Base-by-base conservation (phyloP, 192 early-diverging fungal species). In the Umbelopsis vinacea region DNA sequence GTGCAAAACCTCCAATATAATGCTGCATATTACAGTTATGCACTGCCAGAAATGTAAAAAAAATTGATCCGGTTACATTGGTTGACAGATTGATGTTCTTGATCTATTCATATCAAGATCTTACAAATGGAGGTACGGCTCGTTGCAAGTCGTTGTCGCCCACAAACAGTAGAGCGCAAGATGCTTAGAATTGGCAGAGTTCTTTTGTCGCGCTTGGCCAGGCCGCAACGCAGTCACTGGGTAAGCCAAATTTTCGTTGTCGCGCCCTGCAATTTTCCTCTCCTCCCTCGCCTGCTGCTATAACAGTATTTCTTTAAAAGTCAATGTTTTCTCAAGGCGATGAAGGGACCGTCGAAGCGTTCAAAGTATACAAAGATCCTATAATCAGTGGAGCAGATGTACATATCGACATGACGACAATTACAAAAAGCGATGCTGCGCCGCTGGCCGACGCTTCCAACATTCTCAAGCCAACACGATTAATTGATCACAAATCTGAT, bases 301-400 rank as follows among this genome's bases (percentile, higher is more conserved):
- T 29, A 29, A 29, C 29, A 29, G 29, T 29, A 29, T 33, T 6
- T 37, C 8, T 37, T 37, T 15, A 63, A 2, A 17, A 50, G 11
- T 43, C 5, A 29, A 63, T 63, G 57, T 63, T 63, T 37, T 63
- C 57, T 17, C 57, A 63, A 37, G 19, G n/a, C 57, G 29, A 29
- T 33, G 57, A 37, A 63, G 33, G 33, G 5, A 63, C 7, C n/a
- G 26, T 63, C 12, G 57, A 12, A 12, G 8, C 57, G 15, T 63
- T 63, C 57, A 37, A 35, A 63, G 57, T 63, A 19, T 63, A 63
- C 33, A 63, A 63, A 33, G 57, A 63, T 6, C 57, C 57, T 17
- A 63, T 63, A 38, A 15, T 3, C 23, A 26, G 26, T 17, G 33
- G 15, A 63, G 14, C 26, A 0, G 57, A 7, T 33, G 24, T 24